A percentile compares a stretch with the other conserved stretches of the same genome.
Evolutionary conservation across 768 basidiomycete species (phyloP).

Genomic region (Trametes villosa): DNA sequence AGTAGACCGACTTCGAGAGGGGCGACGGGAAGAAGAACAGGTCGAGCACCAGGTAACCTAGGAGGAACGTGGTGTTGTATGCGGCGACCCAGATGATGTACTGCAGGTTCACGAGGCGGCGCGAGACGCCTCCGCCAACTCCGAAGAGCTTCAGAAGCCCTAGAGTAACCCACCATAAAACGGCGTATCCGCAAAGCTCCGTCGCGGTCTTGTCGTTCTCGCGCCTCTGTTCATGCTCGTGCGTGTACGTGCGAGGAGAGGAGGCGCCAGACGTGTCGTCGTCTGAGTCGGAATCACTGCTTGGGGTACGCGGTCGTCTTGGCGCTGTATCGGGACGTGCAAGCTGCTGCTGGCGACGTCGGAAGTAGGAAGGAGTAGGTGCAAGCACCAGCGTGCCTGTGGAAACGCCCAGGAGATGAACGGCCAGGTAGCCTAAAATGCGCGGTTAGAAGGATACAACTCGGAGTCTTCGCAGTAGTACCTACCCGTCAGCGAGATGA

Average conservation of each 20-base stretch:
- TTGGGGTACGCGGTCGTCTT: conserved; percentile 10
- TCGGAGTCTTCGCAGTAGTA: neutral
- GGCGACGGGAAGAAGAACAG: conserved; percentile 63
- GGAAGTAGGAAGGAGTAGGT: conserved; percentile 74
- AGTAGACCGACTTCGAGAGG: conserved; percentile 37
- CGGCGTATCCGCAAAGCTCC: conserved; percentile 75
- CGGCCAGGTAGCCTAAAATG: conserved; percentile 78
- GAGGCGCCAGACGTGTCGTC: conserved; percentile 2
- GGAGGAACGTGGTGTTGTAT: conserved; percentile 85
- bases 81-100: conserved; percentile 91
- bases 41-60: conserved; percentile 81
- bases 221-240: conserved; percentile 41
- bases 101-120: conserved; percentile 75
- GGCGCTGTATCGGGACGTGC: neutral
- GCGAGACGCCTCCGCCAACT: conserved; percentile 52
- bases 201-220: conserved; percentile 75
- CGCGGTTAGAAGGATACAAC: neutral
- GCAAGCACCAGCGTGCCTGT: conserved; percentile 82
- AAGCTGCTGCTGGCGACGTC: conserved; percentile 49
- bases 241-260: neutral
- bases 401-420: conserved; percentile 86
- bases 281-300: conserved; percentile 28
- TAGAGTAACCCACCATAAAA: conserved; percentile 78
- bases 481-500: conserved; percentile 76
- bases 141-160: conserved; percentile 40